A percentile compares a stretch with the other conserved stretches of the same genome.
Conservation (phyloP, 2,329 filamentous ascomycete species). For the Sordariomycetes sp. region DNA sequence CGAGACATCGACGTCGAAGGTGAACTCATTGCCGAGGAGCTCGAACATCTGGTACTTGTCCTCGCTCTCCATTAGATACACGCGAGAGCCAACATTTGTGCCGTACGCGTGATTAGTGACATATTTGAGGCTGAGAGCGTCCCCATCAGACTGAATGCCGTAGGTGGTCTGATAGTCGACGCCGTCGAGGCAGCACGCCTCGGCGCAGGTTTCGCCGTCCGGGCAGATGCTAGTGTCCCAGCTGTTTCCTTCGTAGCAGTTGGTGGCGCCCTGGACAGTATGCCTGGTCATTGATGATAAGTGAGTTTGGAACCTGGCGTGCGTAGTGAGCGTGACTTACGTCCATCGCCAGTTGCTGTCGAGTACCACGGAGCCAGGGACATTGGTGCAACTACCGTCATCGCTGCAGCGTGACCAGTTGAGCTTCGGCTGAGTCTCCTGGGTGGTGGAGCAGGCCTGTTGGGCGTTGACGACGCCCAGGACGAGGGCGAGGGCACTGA, state of each 20-base stretch:
- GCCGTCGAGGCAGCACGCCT: slow-evolving; percentile 31
- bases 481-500: slow-evolving; percentile 22
- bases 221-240: slow-evolving; percentile 21
- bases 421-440: slow-evolving; percentile 38
- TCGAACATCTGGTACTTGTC: slow-evolving; percentile 46
- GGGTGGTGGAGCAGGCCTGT: slow-evolving; percentile 30
- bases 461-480: slow-evolving; percentile 32
- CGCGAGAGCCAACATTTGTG: slow-evolving; percentile 28
- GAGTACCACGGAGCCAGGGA: slow-evolving; percentile 36
- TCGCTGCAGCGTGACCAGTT: slow-evolving; percentile 38
- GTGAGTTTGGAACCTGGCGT: background rate
- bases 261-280: slow-evolving; percentile 21
- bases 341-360: slow-evolving; percentile 52
- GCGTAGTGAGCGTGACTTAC: background rate
- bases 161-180: slow-evolving; percentile 28
- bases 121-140: slow-evolving; percentile 34
- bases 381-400: slow-evolving; percentile 32
- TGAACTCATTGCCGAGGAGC: slow-evolving; percentile 48
- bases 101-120: slow-evolving; percentile 31
- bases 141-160: slow-evolving; percentile 30
- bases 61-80: slow-evolving; percentile 44
- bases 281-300: slow-evolving; percentile 16
- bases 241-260: slow-evolving; percentile 33
- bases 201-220: slow-evolving; percentile 24
- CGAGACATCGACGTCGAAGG: slow-evolving; percentile 54